Evolutionary conservation across 75 land plant species (phyloP).

Genomic region (Azolla pinnata): DNA sequence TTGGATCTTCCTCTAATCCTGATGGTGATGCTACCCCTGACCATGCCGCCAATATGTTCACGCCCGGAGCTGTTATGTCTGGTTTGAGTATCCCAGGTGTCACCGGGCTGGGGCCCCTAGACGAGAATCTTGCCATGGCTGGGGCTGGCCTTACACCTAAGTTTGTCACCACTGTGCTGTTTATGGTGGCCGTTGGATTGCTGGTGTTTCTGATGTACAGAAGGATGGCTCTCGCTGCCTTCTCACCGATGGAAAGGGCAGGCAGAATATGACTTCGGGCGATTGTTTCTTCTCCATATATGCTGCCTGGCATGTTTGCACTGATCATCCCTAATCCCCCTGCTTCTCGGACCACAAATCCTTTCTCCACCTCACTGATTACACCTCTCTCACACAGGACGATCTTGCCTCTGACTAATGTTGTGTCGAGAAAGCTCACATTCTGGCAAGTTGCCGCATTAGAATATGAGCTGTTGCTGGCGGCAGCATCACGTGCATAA

Average conservation of each 20-base stretch:
- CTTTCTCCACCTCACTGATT: constrained; percentile 53
- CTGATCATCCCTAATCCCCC: constrained; percentile 86
- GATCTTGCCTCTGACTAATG: constrained; percentile 45
- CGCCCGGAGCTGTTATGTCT: constrained; percentile 83
- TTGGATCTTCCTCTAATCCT: constrained; percentile 33
- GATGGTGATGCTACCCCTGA: constrained; percentile 59
- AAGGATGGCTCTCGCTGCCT: constrained; percentile 40
- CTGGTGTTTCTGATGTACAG: constrained; percentile 33
- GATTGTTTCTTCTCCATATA: constrained; percentile 71
- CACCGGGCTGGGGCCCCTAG: constrained; percentile 69
- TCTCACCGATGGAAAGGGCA: constrained; percentile 51
- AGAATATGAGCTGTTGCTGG: constrained; percentile 17
- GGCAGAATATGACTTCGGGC: constrained; percentile 65
- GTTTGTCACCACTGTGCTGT: constrained; percentile 41
- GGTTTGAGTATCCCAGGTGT: constrained; percentile 80
- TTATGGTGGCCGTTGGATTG: constrained; percentile 43
- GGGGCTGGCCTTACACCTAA: constrained; percentile 71
- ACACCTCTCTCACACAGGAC: constrained; percentile 66
- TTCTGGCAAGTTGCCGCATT: constrained; percentile 68
- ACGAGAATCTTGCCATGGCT: constrained; percentile 74
- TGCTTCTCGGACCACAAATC: constrained; percentile 12
- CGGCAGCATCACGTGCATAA: constrained; percentile 37
- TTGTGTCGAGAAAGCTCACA: constrained; percentile 51
- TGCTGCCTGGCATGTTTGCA: constrained; percentile 46
- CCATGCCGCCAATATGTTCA: constrained; percentile 79